A percentile compares a stretch with the other conserved stretches of the same genome.
Conservation (phyloP, 2,329 filamentous ascomycete species). For the Ophiocordyceps robertsii region DNA sequence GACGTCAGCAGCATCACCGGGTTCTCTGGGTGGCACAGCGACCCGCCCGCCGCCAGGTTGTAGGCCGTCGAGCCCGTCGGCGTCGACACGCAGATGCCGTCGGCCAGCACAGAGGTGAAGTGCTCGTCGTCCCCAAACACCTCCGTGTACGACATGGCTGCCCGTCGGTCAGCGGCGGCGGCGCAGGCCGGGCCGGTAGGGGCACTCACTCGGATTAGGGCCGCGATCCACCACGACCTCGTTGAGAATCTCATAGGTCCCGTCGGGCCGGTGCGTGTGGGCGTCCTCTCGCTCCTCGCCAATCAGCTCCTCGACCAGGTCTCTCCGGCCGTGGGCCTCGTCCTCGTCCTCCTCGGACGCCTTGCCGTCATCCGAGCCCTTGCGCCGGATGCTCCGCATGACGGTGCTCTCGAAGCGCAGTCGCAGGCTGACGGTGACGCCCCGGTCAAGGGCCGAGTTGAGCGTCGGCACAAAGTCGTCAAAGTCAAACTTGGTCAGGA, state of each 20-base stretch:
- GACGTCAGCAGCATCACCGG: conserved; percentile 90
- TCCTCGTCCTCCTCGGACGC: conserved; percentile 22
- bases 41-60: conserved; percentile 90
- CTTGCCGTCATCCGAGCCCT: conserved; percentile 12
- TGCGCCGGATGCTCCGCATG: conserved; percentile 59
- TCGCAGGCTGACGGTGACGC: conserved; percentile 77
- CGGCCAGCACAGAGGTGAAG: conserved; percentile 85
- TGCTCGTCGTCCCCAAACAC: conserved; percentile 92
- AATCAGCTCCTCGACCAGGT: conserved; percentile 81
- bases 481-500: conserved; percentile 94
- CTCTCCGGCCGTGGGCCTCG: conserved; percentile 30
- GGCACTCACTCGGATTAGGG: conserved; percentile 68
- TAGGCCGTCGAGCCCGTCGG: conserved; percentile 93
- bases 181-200: background rate
- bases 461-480: conserved; percentile 57
- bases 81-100: conserved; percentile 86
- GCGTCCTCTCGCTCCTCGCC: conserved; percentile 75
- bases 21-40: conserved; percentile 89
- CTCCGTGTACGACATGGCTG: conserved; percentile 83
- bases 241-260: conserved; percentile 82
- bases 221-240: conserved; percentile 94
- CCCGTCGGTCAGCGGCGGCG: background rate
- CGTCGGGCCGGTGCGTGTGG: conserved; percentile 72
- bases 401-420: conserved; percentile 87
- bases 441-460: conserved; percentile 59